A percentile compares a stretch with the other conserved stretches of the same genome.
These are phyloP conservation scores for Inga leiocalycina DNA, from an alignment of 306 rosid genomes.

Conservation along the genomic window DNA sequence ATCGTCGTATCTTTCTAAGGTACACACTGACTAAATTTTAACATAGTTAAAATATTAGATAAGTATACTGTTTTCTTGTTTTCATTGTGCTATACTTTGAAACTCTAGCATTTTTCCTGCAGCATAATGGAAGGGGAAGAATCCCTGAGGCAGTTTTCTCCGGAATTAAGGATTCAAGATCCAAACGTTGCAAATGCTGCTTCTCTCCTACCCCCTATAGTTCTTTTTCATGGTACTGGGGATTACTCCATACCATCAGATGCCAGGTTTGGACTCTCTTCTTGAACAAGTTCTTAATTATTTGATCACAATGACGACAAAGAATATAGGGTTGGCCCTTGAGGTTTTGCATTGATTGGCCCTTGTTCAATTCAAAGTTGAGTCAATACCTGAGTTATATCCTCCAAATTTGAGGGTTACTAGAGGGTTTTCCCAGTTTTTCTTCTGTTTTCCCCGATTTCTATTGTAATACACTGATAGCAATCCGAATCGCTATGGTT, in stretches of 20 bases:
- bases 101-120: constrained; percentile 37
- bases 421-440: not conserved
- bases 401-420: not conserved
- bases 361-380: not conserved
- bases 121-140: constrained; percentile 99
- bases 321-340: constrained; percentile 7
- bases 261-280: constrained; percentile 59
- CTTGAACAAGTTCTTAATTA: constrained; percentile 17
- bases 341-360: constrained; percentile 1
- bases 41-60: constrained; percentile 5
- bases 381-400: not conserved
- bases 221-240: constrained; percentile 87
- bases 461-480: not conserved
- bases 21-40: constrained; percentile 29
- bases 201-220: constrained; percentile 69
- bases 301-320: constrained; percentile 22
- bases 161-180: constrained; percentile 79
- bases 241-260: constrained; percentile 93
- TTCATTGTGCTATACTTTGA: constrained; percentile 27
- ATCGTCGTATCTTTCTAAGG: constrained; percentile 80
- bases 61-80: constrained; percentile 24
- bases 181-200: constrained; percentile 63
- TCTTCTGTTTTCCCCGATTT: not conserved
- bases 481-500: too few species aligned
- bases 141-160: constrained; percentile 76